Evolutionary conservation across 2,329 filamentous ascomycete species (phyloP).

Genomic region (Fonsecaea multimorphosa): DNA sequence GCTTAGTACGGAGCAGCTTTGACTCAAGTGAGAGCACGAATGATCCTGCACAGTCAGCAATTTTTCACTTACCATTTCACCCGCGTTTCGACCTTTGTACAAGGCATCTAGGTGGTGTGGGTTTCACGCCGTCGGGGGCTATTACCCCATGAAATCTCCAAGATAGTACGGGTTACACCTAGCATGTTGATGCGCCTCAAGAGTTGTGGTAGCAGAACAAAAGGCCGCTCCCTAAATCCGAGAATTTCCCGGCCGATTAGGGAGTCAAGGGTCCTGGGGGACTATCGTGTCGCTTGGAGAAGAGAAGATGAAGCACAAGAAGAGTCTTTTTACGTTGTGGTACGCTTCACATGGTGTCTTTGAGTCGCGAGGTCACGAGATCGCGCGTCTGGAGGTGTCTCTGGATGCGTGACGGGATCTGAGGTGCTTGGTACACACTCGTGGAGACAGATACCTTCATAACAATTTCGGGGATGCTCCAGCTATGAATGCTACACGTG

Average conservation of each 20-base stretch:
- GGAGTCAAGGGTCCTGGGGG: neutral
- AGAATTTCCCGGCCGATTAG: neutral
- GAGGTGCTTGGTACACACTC: neutral
- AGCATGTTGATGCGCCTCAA: neutral
- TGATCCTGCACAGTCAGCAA: too few relatives aligned
- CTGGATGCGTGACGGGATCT: too few relatives aligned
- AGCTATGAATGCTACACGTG: neutral
- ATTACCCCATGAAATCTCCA: neutral
- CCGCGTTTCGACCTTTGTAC: too few relatives aligned
- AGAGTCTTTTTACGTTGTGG: neutral
- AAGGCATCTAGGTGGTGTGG: too few relatives aligned
- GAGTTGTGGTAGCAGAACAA: neutral
- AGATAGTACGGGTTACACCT: neutral
- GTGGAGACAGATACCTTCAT: too few relatives aligned
- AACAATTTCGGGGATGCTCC: slow-evolving; percentile 1
- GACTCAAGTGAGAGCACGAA: too few relatives aligned
- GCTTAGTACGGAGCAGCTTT: neutral
- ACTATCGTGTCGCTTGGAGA: neutral
- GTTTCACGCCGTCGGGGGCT: too few relatives aligned
- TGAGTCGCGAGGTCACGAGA: neutral
- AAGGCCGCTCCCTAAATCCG: neutral
- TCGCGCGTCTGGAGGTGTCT: neutral
- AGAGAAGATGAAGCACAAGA: neutral
- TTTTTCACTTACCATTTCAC: too few relatives aligned
- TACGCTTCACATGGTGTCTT: neutral